Evolutionary conservation across 192 early-diverging fungal genomes (phyloP), one percentile per base, ranked within the genome.

Genomic region (Chytriomyces sp.): DNA sequence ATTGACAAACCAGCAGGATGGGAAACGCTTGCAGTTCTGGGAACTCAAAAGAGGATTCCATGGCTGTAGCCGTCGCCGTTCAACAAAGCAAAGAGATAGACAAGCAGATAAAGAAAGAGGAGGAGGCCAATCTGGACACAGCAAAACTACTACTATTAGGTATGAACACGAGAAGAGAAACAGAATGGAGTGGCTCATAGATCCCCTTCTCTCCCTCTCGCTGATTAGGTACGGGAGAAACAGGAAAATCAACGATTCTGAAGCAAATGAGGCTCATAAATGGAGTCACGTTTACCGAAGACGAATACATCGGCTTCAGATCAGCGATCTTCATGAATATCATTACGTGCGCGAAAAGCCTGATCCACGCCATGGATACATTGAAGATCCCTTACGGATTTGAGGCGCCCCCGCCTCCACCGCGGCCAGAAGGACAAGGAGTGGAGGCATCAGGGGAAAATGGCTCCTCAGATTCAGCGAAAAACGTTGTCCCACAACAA

Each of bases 41-140:
- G 38, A 52, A 54, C 5, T 52, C 65, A 5, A 68, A 68, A 33
- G 65, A 68, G 55, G 34, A 0, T 3, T 17, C 55, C 6, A 33
- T 68, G 17, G 65, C 65, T 10, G 38, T 52, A n/a, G 77, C 87
- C 58, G 95, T 95, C 77, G 82, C 80, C 3, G 77, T 76, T 49
- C 75, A 76, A 38, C 26, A 74, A 52, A 86, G 82, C 34, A 82
- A 85, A 31, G 82, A 83, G 34, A 86, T 86, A 39, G 85, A 86
- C 41, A 78, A 59, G 37, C 60, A 77, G 22, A 55, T 86, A 12
- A 80, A 71, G 41, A 69, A 75, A n/a, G 85, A 86, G 63, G 77
- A 79, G 40, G 39, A 49, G 12, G 73, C 60, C 0, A 64, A 26
- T 22, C 68, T 70, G 53, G 41, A 58, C 3, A 62, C 39, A 5